Conservation (phyloP, 176 grass and related monocot species). For the Bolboschoenus planiculmis region DNA sequence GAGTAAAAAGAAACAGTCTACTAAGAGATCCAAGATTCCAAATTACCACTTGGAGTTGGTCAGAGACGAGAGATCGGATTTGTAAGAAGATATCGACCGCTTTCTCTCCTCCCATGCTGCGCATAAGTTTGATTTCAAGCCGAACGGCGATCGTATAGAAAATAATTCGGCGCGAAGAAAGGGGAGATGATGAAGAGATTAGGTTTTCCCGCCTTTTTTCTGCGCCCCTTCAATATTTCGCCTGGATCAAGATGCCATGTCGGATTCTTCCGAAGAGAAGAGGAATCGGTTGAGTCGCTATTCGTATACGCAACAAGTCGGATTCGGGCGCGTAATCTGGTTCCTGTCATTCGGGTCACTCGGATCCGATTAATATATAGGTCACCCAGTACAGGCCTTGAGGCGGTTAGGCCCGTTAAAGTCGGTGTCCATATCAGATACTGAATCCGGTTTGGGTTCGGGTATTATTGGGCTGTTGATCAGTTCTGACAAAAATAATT, state of each 20-base stretch:
- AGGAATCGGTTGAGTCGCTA: background rate
- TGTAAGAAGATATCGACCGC: constrained; percentile 59
- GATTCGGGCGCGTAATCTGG: background rate
- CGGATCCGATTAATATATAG: background rate
- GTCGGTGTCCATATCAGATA: background rate
- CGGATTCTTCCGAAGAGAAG: background rate
- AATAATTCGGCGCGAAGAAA: constrained; percentile 10
- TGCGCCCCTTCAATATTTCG: background rate
- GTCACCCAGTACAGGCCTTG: too few relatives aligned
- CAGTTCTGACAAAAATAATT: too few relatives aligned
- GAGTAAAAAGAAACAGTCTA: background rate
- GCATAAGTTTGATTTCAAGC: background rate
- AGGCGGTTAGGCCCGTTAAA: background rate
- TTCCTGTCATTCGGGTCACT: background rate
- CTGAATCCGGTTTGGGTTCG: background rate
- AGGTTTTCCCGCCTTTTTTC: constrained; percentile 16
- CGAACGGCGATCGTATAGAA: constrained; percentile 15
- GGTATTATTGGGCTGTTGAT: background rate
- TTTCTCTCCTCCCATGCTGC: constrained; percentile 45
- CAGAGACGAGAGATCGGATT: constrained; percentile 80
- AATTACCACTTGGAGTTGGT: constrained; percentile 88
- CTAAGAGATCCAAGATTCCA: background rate
- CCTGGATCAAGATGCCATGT: background rate
- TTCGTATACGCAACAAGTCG: background rate
- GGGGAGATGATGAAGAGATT: background rate